Conservation (phyloP, 345 rosid genomes). For the Triadica sebifera region DNA sequence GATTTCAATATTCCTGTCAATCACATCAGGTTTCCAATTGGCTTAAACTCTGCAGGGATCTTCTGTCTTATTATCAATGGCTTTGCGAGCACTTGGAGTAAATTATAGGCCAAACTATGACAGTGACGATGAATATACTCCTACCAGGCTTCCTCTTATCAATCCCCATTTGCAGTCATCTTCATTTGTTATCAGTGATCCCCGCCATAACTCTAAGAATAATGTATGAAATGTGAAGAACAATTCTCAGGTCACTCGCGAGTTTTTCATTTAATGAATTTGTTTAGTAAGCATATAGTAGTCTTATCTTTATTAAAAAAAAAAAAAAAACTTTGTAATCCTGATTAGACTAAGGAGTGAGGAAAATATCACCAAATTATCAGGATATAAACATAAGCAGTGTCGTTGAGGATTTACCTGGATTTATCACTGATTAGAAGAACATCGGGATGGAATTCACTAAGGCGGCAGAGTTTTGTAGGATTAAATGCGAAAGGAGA, state of each 20-base stretch:
- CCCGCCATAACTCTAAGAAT: constrained; percentile 13
- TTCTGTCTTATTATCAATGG: constrained; percentile 37
- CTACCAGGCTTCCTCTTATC: constrained; percentile 34
- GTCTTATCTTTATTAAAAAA: too few relatives aligned
- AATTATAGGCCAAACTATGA: constrained; percentile 21
- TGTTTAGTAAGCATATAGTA: too few relatives aligned
- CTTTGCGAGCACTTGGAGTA: constrained; percentile 31
- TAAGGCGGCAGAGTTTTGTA: neutral
- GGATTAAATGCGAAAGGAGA: neutral
- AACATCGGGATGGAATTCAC: neutral
- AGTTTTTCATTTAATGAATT: too few relatives aligned
- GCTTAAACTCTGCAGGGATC: constrained; percentile 35
- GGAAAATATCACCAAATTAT: too few relatives aligned
- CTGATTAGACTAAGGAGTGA: too few relatives aligned
- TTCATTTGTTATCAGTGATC: constrained; percentile 21
- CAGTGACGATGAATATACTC: constrained; percentile 34
- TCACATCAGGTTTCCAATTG: neutral
- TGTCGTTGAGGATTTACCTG: too few relatives aligned
- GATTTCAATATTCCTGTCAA: neutral
- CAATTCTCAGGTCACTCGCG: neutral
- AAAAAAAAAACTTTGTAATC: too few relatives aligned
- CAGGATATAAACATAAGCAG: too few relatives aligned
- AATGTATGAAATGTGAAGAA: constrained; percentile 27
- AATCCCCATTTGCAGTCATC: constrained; percentile 23
- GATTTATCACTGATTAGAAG: too few relatives aligned